Evolutionary conservation across 2,329 filamentous ascomycete genomes (phyloP), one percentile per base, ranked within the genome.

Genomic region (Ophiostoma quercus): DNA sequence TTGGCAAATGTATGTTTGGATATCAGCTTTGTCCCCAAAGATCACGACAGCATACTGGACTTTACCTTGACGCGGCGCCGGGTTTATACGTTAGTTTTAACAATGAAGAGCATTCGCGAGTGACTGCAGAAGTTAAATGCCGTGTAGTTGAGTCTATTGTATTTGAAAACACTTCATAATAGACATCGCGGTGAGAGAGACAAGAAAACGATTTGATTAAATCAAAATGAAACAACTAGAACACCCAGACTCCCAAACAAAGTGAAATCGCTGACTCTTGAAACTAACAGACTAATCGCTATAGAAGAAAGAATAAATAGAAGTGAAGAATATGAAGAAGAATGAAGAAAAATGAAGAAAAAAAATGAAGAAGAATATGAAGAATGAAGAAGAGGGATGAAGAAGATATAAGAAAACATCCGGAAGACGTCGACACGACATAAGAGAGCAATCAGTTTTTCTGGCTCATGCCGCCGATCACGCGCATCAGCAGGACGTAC

Each of bases 401-500:
- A 12, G 34, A 9, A 32, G 29, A 32, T 29, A 1, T 29, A 29
- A 29, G 25, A 29, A 29, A 29, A 29, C 25, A 29, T 29, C 1
- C 25, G 25, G 25, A 29, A 29, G 25, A 29, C 25, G 25, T 29
- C n/a, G n/a, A n/a, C n/a, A n/a, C n/a, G n/a, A n/a, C n/a, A n/a
- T 1, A 29, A 29, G 25, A 29, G 25, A 29, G 25, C 25, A 29
- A 67, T n/a, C 11, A 39, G 25, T 32, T 3, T 22, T 22, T 16
- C 60, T 29, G 19, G n/a, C 68, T 63, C 25, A 71, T 70, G 5
- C 70, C 72, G 54, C 88, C 88, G 43, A 97, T 79, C 16, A 96
- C 78, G 74, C 94, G 85, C 41, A 92, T 90, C 70, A 96, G 83
- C 67, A 97, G 80, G 12, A 96, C 93, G 79, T 97, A 98, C 19